Percentiles rank a stretch among this genome's conserved stretches.
phyloP scores from a whole-genome alignment of 2,329 filamentous ascomycete species.

The Aspergillus floridensis region DNA sequence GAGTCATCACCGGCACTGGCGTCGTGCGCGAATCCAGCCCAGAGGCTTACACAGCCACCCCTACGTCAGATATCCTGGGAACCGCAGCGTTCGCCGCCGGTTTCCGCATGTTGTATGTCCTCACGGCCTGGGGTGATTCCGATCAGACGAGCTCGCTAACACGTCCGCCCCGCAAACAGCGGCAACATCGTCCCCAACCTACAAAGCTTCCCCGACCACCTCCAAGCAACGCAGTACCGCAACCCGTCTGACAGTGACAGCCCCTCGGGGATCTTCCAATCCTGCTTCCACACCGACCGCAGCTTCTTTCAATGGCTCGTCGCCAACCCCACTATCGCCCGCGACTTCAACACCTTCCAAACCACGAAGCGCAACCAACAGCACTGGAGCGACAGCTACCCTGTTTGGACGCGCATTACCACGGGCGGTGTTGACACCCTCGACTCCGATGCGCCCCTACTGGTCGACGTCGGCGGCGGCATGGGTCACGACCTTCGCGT shows the following conservation, averaged over 20 bases:
- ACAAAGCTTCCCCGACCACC: background rate
- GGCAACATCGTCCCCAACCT: background rate
- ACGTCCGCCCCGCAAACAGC: background rate
- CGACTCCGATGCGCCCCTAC: conserved; percentile 12
- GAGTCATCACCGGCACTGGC: background rate
- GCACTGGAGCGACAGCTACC: conserved; percentile 25
- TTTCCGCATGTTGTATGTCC: background rate
- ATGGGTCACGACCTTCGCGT: conserved; percentile 13
- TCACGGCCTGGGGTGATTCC: background rate
- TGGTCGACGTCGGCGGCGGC: conserved; percentile 23
- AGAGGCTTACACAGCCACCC: conserved; percentile 1
- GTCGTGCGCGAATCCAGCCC: background rate
- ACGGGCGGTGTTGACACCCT: conserved; percentile 13
- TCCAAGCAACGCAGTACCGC: conserved; percentile 2
- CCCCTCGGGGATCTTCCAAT: conserved; percentile 19
- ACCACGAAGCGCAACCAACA: conserved; percentile 15
- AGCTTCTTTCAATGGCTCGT: conserved; percentile 18
- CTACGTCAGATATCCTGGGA: conserved; percentile 7
- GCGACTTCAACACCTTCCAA: conserved; percentile 26
- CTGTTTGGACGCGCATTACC: conserved; percentile 20
- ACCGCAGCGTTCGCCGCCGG: conserved; percentile 8
- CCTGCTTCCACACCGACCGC: conserved; percentile 12
- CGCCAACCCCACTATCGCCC: conserved; percentile 8
- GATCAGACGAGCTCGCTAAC: background rate
- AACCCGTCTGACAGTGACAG: conserved; percentile 11